These are phyloP conservation scores for Coelastrella sp. DNA, from an alignment of 139 green algal genomes.

Conservation along the genomic window DNA sequence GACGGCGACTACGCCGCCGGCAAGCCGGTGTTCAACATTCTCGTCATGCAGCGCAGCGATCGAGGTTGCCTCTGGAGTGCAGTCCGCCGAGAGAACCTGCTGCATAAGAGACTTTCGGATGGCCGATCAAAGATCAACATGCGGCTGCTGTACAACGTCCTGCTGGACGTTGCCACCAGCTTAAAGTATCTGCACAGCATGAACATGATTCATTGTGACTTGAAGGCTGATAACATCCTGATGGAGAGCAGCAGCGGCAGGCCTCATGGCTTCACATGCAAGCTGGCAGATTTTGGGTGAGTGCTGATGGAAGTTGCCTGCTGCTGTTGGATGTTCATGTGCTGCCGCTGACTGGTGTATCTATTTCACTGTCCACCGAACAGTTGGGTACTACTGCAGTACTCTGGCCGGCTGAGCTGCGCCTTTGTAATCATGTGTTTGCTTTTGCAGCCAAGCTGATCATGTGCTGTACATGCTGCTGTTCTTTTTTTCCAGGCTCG, in stretches of 20 bases:
- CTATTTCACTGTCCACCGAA: too few relatives aligned
- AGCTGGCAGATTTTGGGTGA: slow-evolving; percentile 42
- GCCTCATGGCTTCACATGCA: not conserved
- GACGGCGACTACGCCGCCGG: not conserved
- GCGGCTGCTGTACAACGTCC: slow-evolving; percentile 4
- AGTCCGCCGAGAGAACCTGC: not conserved
- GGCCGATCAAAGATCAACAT: slow-evolving; percentile 22
- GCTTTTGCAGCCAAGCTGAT: too few relatives aligned
- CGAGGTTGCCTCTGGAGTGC: slow-evolving; percentile 22
- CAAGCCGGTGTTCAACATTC: not conserved
- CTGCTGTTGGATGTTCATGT: not conserved
- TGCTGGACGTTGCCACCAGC: slow-evolving; percentile 47
- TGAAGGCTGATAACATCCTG: slow-evolving; percentile 43
- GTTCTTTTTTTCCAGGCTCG: not conserved
- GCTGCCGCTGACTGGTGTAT: not conserved
- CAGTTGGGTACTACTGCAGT: too few relatives aligned
- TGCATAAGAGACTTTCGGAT: slow-evolving; percentile 4
- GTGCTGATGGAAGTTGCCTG: not conserved
- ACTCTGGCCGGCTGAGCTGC: too few relatives aligned
- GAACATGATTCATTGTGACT: slow-evolving; percentile 47
- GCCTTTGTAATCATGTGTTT: too few relatives aligned
- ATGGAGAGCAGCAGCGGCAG: not conserved
- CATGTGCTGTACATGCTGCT: not conserved
- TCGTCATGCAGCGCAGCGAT: slow-evolving; percentile 39
- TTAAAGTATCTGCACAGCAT: slow-evolving; percentile 53